Percentiles rank a stretch among this genome's conserved stretches.
phyloP scores from a whole-genome alignment of 148 eudicot genomes.

The Vaccinium darrowii region DNA sequence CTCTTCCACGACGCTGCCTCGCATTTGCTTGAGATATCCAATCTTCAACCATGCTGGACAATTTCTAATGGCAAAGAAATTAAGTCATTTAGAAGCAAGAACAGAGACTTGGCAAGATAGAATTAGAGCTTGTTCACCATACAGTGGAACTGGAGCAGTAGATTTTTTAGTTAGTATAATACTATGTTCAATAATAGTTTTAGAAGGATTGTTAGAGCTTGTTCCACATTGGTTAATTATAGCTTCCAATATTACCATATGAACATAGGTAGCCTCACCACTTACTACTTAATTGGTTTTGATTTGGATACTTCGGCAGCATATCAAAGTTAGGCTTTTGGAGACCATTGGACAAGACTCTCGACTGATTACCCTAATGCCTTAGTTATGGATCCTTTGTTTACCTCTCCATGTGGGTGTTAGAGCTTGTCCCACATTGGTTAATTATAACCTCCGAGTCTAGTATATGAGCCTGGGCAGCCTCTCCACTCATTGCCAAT shows the following conservation, averaged over 20 bases:
- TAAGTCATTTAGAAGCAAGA: conserved; percentile 15
- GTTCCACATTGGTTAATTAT: neutral
- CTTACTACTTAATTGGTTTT: neutral
- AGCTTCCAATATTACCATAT: neutral
- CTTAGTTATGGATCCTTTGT: neutral
- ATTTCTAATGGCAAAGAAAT: conserved; percentile 53
- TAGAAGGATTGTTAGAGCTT: conserved; percentile 2
- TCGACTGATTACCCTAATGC: neutral
- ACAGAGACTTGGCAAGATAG: neutral
- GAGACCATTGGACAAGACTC: neutral
- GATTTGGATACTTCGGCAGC: neutral
- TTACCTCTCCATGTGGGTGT: neutral
- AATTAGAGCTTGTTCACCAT: neutral
- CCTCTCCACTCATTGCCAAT: no score
- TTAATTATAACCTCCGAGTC: no score
- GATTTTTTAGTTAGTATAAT: neutral
- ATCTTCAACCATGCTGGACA: conserved; percentile 99
- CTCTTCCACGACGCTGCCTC: conserved; percentile 96
- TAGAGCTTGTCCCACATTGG: no score
- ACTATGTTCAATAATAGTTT: neutral
- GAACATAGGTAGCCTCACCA: neutral
- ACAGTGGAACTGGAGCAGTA: neutral
- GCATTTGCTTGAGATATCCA: conserved; percentile 99
- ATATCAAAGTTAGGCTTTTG: neutral
- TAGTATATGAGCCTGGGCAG: no score